Evolutionary conservation across 2,329 filamentous ascomycete species (phyloP), one percentile per base, ranked within the genome.

Genomic region (Akanthomyces dipterigenus): DNA sequence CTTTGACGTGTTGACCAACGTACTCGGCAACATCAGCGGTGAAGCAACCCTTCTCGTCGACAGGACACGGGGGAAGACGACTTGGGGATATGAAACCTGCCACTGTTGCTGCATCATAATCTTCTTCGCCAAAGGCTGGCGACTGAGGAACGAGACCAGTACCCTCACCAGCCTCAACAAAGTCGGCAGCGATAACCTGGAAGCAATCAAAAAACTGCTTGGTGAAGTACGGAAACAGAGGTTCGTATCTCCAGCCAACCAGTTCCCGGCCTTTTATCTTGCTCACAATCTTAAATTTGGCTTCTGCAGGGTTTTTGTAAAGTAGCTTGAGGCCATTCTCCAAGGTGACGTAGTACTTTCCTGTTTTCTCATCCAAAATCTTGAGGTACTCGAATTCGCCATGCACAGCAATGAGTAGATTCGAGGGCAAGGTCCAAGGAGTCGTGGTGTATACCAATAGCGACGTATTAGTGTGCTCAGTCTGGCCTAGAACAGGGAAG

Each of bases 361-460:
- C 83, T 0, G 85, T 84, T 24, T 77, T 77, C 67, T 88, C 83
- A 66, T 91, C 88, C 51, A 81, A 78, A 50, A 91, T 86, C 71
- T 90, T 87, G 68, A 92, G 74, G 72, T 93, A 93, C 70, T 93
- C 89, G 67, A 90, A 91, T 63, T 90, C 83, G 8, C 89, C 88
- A 69, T 93, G 84, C 20, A 83, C 87, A 49, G 87, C 88, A 51
- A 95, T 81, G 12, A 82, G 86, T 34, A 83, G 80, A 74, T 93
- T 88, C n/a, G 88, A 91, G 11, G 90, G 90, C 53, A 95, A 76
- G 1, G 90, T 93, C 90, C 89, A 78, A 1, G 90, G 89, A 1
- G 90, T 93, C 12, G 90, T 93, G 20, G 88, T 90, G 85, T 66
- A 70, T 12, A 65, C 63, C 11, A 68, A 46, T 8, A 70, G 56